phyloP scores from a whole-genome alignment of 1,284 basidiomycete genomes.

The Cryptococcus sp. region DNA sequence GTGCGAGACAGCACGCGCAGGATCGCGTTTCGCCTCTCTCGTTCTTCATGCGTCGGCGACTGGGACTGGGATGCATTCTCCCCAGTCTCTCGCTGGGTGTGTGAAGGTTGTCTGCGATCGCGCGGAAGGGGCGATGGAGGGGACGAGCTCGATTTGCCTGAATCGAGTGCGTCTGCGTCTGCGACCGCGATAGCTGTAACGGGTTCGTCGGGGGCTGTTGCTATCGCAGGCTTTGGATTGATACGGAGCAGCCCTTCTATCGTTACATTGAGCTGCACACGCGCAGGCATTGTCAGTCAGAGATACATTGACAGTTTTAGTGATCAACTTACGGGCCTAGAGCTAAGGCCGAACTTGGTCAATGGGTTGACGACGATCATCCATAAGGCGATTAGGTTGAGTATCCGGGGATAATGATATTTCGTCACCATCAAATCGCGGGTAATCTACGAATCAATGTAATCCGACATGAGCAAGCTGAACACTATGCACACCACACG shows the following conservation, averaged over 20 bases:
- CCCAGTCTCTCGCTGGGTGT: not conserved
- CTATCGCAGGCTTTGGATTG: conserved; percentile 4
- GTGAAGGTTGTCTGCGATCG: not conserved
- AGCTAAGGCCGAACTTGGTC: conserved; percentile 84
- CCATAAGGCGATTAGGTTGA: conserved; percentile 83
- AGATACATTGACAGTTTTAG: not conserved
- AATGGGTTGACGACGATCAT: conserved; percentile 84
- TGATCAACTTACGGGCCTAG: conserved; percentile 67
- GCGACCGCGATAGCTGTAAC: not conserved
- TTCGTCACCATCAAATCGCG: conserved; percentile 74
- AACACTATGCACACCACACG: not conserved
- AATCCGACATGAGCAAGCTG: not conserved
- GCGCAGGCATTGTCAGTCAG: not conserved
- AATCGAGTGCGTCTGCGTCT: conserved; percentile 47
- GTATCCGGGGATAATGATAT: conserved; percentile 66
- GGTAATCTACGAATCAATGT: conserved; percentile 66
- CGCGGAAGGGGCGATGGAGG: not conserved
- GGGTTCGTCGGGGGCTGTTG: not conserved
- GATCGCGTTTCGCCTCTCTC: conserved; percentile 29
- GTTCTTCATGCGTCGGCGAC: not conserved
- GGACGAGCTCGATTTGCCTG: conserved; percentile 2
- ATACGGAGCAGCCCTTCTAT: conserved; percentile 25
- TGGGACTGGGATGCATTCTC: too few species aligned
- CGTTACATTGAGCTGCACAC: conserved; percentile 68
- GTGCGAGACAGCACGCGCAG: conserved; percentile 39